Base-by-base conservation (phyloP, 108 stramenopile species). In the Fragilaria crotonensis region DNA sequence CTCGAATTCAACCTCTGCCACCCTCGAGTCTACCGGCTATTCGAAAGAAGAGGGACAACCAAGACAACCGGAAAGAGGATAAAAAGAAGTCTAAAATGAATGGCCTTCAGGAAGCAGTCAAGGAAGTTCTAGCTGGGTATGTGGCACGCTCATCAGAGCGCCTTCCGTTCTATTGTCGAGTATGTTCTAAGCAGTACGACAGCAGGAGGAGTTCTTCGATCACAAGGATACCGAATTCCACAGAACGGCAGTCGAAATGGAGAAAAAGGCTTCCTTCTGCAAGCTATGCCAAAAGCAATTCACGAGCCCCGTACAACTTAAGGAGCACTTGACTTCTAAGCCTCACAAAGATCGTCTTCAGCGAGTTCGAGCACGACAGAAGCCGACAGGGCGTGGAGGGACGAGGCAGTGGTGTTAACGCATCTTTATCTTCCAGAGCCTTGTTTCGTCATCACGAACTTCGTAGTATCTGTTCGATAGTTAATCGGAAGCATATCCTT, bases 111-210 rank as follows among this genome's bases (percentile, higher is more conserved):
- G 59, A 68, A 44, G 87, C 88, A 25, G 87, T 95, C 2, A 59
- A 85, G 57, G 94, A 91, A 28, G 60, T 93, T 30, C 77, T 95
- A 4, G 27, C 59, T 47, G 85, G 77, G 9, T 93, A 95, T 48
- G 64, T 71, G 22, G 75, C 85, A 25, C 81, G 85, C 4, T 86
- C 90, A 11, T 67, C 78, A 14, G 86, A 95, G 56, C 63, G 73
- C 29, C 67, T 81, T 25, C 90, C 94, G 0, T 95, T 89, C 55
- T 95, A 93, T 60, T 95, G 94, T 61, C 84, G 94, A 19, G 64
- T 93, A 49, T 95, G 94, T 60, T 57, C 77, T 19, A 75, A 79
- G 51, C 91, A 95, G 68, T 73, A 74, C 49, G 47, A 60, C 18
- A 62, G 59, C 31, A 70, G 80, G 59, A 63, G 78, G 85, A 83